These are phyloP conservation scores for Daldinia loculata DNA, from an alignment of 495 filamentous ascomycete species.

Conservation along the genomic window DNA sequence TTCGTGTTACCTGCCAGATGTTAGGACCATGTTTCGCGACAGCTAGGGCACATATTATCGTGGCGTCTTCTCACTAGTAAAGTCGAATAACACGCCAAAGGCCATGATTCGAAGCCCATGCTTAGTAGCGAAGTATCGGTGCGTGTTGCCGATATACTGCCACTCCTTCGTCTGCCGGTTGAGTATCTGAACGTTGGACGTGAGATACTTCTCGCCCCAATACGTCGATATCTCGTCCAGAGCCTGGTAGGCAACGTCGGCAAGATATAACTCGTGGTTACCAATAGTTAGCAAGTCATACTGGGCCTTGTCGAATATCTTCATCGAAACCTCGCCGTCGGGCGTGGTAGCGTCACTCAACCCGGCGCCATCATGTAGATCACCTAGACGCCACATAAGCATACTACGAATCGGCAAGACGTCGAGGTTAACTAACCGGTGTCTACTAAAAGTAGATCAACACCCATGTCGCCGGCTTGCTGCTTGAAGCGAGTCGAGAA, in stretches of 20 bases:
- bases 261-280: constrained; percentile 85
- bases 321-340: constrained; percentile 74
- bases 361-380: constrained; percentile 71
- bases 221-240: constrained; percentile 50
- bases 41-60: neutral
- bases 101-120: constrained; percentile 77
- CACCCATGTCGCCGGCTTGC: constrained; percentile 68
- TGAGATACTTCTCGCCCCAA: constrained; percentile 67
- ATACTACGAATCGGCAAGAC: constrained; percentile 22
- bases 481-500: constrained; percentile 76
- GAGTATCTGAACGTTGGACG: constrained; percentile 82
- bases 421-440: constrained; percentile 72
- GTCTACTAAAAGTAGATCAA: constrained; percentile 81
- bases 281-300: constrained; percentile 59
- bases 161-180: constrained; percentile 66
- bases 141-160: constrained; percentile 74
- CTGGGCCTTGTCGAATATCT: constrained; percentile 72
- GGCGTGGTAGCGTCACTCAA: constrained; percentile 83
- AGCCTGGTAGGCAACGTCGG: constrained; percentile 49
- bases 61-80: constrained; percentile 73
- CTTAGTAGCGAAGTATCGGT: constrained; percentile 77
- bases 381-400: constrained; percentile 53
- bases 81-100: constrained; percentile 86
- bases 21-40: constrained; percentile 41
- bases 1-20: constrained; percentile 43